A percentile compares a stretch with the other conserved stretches of the same genome.
Evolutionary conservation across 805 yeast genomes (phyloP).

Genomic region (Wickerhamomyces canadensis): DNA sequence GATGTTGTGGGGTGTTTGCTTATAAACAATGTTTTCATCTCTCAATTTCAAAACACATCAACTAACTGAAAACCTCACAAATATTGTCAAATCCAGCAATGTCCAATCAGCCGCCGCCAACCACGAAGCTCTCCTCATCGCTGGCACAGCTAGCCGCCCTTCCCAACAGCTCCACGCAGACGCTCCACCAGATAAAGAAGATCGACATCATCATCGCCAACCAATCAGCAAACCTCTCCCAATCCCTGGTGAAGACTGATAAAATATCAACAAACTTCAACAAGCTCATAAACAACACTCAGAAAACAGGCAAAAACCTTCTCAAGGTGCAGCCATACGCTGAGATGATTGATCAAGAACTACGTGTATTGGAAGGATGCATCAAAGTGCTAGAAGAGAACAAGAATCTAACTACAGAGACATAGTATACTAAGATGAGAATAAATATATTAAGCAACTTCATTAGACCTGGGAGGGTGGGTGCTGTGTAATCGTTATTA

Average conservation of each 20-base stretch:
- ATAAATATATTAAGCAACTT: no score
- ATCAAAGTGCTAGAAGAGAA: constrained; percentile 31
- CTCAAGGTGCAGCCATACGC: constrained; percentile 48
- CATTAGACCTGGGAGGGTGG: constrained; percentile 1
- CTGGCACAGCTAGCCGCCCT: neutral
- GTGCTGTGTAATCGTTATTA: neutral
- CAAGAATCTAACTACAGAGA: no score
- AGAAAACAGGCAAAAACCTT: constrained; percentile 2
- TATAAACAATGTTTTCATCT: no score
- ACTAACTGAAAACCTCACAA: neutral
- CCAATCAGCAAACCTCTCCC: constrained; percentile 14
- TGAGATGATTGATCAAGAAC: constrained; percentile 65
- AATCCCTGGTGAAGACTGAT: constrained; percentile 7
- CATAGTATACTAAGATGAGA: no score
- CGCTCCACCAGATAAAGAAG: constrained; percentile 15
- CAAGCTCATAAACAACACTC: constrained; percentile 3
- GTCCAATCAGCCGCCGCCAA: no score
- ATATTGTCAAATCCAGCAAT: neutral
- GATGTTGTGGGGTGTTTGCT: no score
- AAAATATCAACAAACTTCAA: constrained; percentile 5
- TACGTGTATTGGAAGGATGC: constrained; percentile 65
- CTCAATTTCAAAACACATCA: neutral
- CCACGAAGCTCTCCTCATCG: neutral
- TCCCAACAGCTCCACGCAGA: constrained; percentile 2
- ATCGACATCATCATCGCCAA: constrained; percentile 17